These are phyloP conservation scores for Fonsecaea nubica DNA, from an alignment of 2,329 filamentous ascomycete species.

Conservation along the genomic window DNA sequence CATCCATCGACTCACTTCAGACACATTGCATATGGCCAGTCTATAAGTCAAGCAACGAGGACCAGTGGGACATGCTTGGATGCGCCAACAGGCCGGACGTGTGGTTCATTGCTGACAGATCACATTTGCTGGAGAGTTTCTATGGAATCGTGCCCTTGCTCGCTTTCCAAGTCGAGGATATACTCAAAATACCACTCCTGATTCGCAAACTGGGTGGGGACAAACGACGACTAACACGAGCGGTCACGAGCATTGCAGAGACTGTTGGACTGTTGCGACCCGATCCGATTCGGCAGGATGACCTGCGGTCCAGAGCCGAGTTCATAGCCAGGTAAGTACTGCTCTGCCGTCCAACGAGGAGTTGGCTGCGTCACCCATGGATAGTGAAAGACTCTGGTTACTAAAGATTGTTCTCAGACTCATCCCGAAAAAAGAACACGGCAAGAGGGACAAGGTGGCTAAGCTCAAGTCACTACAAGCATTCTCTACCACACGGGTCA, in stretches of 20 bases:
- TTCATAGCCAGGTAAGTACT: slow-evolving; percentile 15
- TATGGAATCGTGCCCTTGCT: slow-evolving; percentile 15
- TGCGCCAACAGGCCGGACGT: slow-evolving; percentile 5
- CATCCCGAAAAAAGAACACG: slow-evolving; percentile 13
- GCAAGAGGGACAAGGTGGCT: slow-evolving; percentile 18
- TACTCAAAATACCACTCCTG: slow-evolving; percentile 13
- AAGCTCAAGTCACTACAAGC: slow-evolving; percentile 10
- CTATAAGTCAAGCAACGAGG: slow-evolving; percentile 4
- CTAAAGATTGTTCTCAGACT: not conserved
- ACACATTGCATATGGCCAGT: slow-evolving; percentile 16
- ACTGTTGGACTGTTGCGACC: slow-evolving; percentile 6
- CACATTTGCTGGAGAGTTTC: slow-evolving; percentile 20
- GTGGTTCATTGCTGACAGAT: slow-evolving; percentile 20
- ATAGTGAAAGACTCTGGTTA: not conserved
- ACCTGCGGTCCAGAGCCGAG: slow-evolving; percentile 15
- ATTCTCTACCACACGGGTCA: slow-evolving; percentile 8
- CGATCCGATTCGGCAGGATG: not conserved
- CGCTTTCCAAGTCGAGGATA: slow-evolving; percentile 17
- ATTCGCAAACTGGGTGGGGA: slow-evolving; percentile 13
- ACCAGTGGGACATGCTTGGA: slow-evolving; percentile 14
- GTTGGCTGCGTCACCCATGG: not conserved
- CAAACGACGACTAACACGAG: slow-evolving; percentile 15
- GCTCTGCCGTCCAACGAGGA: not conserved
- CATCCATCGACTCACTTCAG: slow-evolving; percentile 11
- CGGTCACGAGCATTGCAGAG: slow-evolving; percentile 20